Evolutionary conservation across 139 green algal genomes (phyloP).

Genomic region (Coccomyxa sp.): DNA sequence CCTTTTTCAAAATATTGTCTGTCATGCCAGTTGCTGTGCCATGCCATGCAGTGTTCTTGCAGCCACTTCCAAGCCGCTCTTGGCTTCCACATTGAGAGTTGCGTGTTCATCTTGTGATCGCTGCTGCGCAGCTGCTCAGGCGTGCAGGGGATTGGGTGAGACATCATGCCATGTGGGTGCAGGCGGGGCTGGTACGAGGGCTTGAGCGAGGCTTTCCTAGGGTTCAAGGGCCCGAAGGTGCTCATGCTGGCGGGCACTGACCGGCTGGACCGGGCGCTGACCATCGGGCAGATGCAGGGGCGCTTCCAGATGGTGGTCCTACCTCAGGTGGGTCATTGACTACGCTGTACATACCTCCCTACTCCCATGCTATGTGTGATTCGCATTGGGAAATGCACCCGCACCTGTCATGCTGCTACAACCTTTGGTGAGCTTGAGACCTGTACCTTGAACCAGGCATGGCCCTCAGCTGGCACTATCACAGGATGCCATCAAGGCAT

Average conservation of each 20-base stretch:
- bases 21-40: no score
- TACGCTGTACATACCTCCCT: not conserved
- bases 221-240: conserved; percentile 68
- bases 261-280: conserved; percentile 81
- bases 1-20: no score
- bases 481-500: not conserved
- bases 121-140: no score
- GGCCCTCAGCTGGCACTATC: not conserved
- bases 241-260: conserved; percentile 92
- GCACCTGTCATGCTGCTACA: not conserved
- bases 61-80: no score
- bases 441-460: not conserved
- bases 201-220: conserved; percentile 78
- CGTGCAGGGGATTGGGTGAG: no score
- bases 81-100: no score
- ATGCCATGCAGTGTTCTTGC: no score
- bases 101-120: no score
- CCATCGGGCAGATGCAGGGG: conserved; percentile 95
- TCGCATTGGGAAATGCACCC: no score
- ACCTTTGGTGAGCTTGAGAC: not conserved
- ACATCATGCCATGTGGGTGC: not conserved
- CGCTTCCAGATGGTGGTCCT: conserved; percentile 92
- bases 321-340: conserved; percentile 33
- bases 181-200: conserved; percentile 86
- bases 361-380: not conserved